Conservation (phyloP, 108 stramenopile genomes). For the Bacterosira constricta region DNA sequence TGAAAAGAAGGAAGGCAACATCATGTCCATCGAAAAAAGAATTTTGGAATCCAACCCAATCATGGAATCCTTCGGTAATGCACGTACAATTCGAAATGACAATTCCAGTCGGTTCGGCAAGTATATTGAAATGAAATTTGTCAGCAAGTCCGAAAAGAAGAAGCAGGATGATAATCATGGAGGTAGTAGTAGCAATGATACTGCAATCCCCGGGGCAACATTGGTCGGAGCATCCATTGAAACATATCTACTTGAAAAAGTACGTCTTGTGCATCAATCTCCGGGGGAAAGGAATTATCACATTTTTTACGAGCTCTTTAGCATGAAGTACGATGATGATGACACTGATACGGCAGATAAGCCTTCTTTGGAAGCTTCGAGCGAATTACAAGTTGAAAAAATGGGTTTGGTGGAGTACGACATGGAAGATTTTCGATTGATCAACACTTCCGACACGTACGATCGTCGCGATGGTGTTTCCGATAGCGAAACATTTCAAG, state of each 20-base stretch:
- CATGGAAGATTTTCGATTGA: constrained; percentile 78
- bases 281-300: constrained; percentile 78
- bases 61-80: constrained; percentile 94
- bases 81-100: constrained; percentile 90
- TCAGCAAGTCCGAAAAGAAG: neutral
- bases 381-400: constrained; percentile 7
- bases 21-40: constrained; percentile 71
- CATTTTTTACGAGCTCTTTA: constrained; percentile 79
- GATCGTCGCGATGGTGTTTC: constrained; percentile 86
- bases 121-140: constrained; percentile 65
- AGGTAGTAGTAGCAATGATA: neutral
- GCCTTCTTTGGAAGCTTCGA: no score
- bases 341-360: no score
- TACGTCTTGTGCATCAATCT: no score
- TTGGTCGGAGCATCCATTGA: constrained; percentile 73
- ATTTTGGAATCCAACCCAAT: constrained; percentile 89
- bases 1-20: no score
- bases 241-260: no score
- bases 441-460: constrained; percentile 65
- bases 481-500: constrained; percentile 74
- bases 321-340: neutral
- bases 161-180: neutral
- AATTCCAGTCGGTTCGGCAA: constrained; percentile 89
- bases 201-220: neutral
- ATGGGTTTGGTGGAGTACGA: constrained; percentile 50